phyloP scores from a whole-genome alignment of 805 yeast species.

The Lipomyces yamanashiensis region DNA sequence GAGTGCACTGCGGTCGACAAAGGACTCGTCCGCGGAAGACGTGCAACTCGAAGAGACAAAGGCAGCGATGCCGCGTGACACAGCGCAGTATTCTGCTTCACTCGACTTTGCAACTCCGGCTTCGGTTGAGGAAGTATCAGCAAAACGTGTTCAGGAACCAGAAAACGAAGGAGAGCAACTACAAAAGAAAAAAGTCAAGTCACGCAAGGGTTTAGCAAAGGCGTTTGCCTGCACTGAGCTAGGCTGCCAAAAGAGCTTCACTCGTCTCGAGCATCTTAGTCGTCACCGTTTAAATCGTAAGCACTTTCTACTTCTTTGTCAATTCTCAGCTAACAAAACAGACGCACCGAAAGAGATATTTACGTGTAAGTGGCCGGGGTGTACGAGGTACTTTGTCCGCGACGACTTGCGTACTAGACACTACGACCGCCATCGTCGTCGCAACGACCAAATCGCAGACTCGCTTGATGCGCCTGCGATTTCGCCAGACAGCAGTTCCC shows the following conservation, averaged over 20 bases:
- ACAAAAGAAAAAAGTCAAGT: constrained; percentile 25
- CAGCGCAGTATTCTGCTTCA: neutral
- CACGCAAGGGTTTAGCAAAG: constrained; percentile 42
- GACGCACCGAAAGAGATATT: constrained; percentile 46
- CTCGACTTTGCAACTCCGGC: neutral
- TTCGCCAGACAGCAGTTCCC: neutral
- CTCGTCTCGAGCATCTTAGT: constrained; percentile 40
- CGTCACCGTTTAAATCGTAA: constrained; percentile 42
- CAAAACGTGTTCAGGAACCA: neutral
- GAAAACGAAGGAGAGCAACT: neutral
- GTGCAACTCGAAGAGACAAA: neutral
- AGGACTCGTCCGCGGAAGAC: constrained; percentile 1
- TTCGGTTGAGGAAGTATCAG: neutral
- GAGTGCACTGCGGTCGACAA: neutral
- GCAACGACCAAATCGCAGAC: constrained; percentile 1
- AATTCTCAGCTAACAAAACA: constrained; percentile 3
- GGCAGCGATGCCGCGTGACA: neutral
- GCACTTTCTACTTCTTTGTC: neutral
- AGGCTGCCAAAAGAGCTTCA: constrained; percentile 40
- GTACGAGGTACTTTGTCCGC: constrained; percentile 45
- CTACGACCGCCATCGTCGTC: constrained; percentile 43
- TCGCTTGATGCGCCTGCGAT: neutral
- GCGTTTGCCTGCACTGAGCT: constrained; percentile 40
- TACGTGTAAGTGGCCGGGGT: constrained; percentile 44
- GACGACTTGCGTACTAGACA: constrained; percentile 46